Evolutionary conservation across 352 stramenopile species (phyloP).

Genomic region (Aphanomyces stellatus): DNA sequence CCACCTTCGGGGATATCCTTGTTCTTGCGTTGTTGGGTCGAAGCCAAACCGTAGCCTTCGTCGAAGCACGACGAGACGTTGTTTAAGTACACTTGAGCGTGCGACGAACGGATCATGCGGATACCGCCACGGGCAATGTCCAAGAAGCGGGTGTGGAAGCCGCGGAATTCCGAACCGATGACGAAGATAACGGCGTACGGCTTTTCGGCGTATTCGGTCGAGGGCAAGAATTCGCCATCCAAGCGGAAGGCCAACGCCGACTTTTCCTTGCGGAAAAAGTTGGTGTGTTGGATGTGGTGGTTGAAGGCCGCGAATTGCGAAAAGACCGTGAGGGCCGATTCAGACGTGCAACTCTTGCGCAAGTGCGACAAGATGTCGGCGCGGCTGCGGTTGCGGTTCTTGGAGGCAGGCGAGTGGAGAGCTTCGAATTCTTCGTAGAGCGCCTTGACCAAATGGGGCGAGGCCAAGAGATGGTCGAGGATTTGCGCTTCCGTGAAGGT

Average conservation of each 20-base stretch:
- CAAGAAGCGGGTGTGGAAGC: slow-evolving; percentile 79
- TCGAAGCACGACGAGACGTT: slow-evolving; percentile 51
- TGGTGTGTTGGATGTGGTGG: slow-evolving; percentile 70
- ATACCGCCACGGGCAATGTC: slow-evolving; percentile 74
- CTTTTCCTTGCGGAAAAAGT: slow-evolving; percentile 80
- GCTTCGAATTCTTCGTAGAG: slow-evolving; percentile 72
- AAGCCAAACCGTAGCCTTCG: slow-evolving; percentile 78
- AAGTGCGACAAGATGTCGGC: slow-evolving; percentile 52
- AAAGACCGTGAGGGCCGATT: slow-evolving; percentile 73
- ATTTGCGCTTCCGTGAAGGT: slow-evolving; percentile 84
- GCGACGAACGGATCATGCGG: slow-evolving; percentile 50
- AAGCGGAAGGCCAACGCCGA: slow-evolving; percentile 59
- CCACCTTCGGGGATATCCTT: slow-evolving; percentile 81
- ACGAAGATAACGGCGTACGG: slow-evolving; percentile 97
- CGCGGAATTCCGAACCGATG: slow-evolving; percentile 93
- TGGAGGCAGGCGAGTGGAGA: slow-evolving; percentile 46
- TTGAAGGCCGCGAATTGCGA: slow-evolving; percentile 81
- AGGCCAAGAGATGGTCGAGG: slow-evolving; percentile 75
- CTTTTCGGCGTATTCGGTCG: slow-evolving; percentile 62
- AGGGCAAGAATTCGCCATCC: slow-evolving; percentile 62
- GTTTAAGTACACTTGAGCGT: slow-evolving; percentile 49
- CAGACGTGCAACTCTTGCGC: slow-evolving; percentile 61
- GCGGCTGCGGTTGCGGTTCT: slow-evolving; percentile 30
- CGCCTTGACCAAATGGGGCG: slow-evolving; percentile 56
- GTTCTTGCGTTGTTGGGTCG: slow-evolving; percentile 83